Evolutionary conservation across 2,329 filamentous ascomycete genomes (phyloP), one percentile per base, ranked within the genome.

Genomic region (Drechslerella stenobrocha): DNA sequence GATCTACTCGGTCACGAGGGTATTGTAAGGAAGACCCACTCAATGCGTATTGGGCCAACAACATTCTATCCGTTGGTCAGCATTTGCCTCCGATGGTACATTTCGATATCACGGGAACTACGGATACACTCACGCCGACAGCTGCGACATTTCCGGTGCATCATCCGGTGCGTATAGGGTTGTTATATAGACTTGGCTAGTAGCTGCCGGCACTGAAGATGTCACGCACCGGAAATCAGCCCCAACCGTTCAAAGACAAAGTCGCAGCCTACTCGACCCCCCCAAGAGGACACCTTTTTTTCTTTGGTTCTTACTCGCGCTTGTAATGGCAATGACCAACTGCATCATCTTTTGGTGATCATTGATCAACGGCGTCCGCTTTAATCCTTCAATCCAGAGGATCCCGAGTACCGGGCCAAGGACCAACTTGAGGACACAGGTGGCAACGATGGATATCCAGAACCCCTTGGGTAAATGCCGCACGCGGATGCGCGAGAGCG

Each of bases 371-470:
- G 37, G 45, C 8, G 72, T 73, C 46, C 69, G 52, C 15, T 58
- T 70, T 44, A 73, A 44, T 34, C 65, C 64, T 55, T 66, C 65
- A 50, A 71, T 71, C 72, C 72, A 73, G n/a, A 70, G 13, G 15
- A 73, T 70, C 35, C 72, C 72, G 35, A 73, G 67, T 47, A 73
- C 71, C 28, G 72, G 72, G 5, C 72, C 71, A 59, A 72, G 34
- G 53, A 73, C 63, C 44, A 73, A 50, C 47, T 73, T 73, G 24
- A 73, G 52, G 20, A 70, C 32, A 24, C 70, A 70, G 57, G 72
- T 73, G 35, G 66, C 52, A 8, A 63, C 60, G 6, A 70, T 69
- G 6, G 71, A 58, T 26, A 71, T 72, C 72, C 72, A 73, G 51
- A 73, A 73, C 35, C 72, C 72, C 24, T 72, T 66, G 3, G 72